phyloP scores from a whole-genome alignment of 805 yeast genomes.

The Cyberlindnera petersonii region DNA sequence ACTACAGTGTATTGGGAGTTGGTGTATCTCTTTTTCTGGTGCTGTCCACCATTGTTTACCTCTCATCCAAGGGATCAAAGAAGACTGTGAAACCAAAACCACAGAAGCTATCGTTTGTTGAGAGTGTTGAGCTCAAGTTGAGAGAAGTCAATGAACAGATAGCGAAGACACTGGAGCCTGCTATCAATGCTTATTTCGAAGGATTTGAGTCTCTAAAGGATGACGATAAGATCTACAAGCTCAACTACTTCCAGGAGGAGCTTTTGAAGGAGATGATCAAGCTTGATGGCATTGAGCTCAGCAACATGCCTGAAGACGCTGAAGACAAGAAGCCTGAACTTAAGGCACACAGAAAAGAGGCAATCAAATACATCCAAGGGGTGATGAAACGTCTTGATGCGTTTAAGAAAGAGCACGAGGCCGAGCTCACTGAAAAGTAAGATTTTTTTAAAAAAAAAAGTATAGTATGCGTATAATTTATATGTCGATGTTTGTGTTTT shows the following conservation, averaged over 20 bases:
- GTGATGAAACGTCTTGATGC: conserved; percentile 18
- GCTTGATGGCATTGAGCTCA: conserved; percentile 56
- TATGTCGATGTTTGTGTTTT: too few relatives aligned
- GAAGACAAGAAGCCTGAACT: conserved; percentile 42
- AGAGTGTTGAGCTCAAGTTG: conserved; percentile 3
- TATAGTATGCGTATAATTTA: too few relatives aligned
- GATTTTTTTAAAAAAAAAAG: too few relatives aligned
- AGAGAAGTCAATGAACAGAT: background rate
- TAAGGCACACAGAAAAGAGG: conserved; percentile 54
- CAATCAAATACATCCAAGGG: conserved; percentile 54
- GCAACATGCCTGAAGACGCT: conserved; percentile 27
- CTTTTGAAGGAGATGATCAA: conserved; percentile 61
- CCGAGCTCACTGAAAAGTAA: too few relatives aligned
- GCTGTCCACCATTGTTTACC: conserved; percentile 14
- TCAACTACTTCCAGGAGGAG: conserved; percentile 61
- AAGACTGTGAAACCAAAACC: conserved; percentile 2
- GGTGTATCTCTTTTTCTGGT: conserved; percentile 15
- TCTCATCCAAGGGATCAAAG: conserved; percentile 1
- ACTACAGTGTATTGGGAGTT: conserved; percentile 5
- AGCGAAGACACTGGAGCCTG: conserved; percentile 4
- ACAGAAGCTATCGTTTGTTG: conserved; percentile 3
- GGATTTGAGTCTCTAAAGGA: conserved; percentile 5
- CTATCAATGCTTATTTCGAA: conserved; percentile 9
- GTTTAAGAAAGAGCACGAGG: conserved; percentile 12
- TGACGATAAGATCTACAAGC: conserved; percentile 39